Evolutionary conservation across 371 early-diverging fungal species (phyloP).

Genomic region (Actinomortierella ambigua): DNA sequence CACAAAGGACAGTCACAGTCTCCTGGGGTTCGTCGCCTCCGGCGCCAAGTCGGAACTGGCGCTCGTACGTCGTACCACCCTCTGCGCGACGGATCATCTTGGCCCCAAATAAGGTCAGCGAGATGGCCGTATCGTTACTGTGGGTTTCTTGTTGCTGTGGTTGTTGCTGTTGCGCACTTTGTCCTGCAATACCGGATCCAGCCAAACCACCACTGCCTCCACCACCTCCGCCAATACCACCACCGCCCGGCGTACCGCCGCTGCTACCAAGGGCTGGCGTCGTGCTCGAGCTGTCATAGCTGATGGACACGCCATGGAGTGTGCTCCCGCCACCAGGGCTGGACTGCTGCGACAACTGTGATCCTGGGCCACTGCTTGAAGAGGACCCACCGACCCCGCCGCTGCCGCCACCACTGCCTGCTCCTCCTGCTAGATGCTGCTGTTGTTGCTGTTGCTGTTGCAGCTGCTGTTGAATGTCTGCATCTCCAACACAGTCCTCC

Average conservation of each 20-base stretch:
- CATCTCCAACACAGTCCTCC: conserved; percentile 56
- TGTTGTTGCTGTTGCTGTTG: conserved; percentile 8
- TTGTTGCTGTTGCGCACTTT: too few species aligned
- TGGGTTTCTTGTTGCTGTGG: too few species aligned
- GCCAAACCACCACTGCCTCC: background rate
- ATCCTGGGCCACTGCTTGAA: too few species aligned
- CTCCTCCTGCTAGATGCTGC: background rate
- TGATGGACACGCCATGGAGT: too few species aligned
- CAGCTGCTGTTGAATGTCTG: conserved; percentile 21
- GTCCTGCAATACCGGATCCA: background rate
- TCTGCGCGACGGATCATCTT: conserved; percentile 32
- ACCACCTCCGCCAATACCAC: too few species aligned
- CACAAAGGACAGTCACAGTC: background rate
- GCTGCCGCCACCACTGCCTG: too few species aligned
- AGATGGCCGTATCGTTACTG: conserved; percentile 37
- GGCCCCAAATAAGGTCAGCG: conserved; percentile 44
- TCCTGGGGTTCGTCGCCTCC: conserved; percentile 15
- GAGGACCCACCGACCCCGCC: too few species aligned
- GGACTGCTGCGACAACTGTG: too few species aligned
- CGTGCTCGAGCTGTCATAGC: too few species aligned
- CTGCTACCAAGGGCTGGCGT: too few species aligned
- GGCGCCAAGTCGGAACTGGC: conserved; percentile 38
- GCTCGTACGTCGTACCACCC: conserved; percentile 39
- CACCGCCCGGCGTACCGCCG: too few species aligned
- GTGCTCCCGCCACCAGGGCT: too few species aligned